Evolutionary conservation across 139 green algal species (phyloP).

Genomic region (Eudorina sp.): DNA sequence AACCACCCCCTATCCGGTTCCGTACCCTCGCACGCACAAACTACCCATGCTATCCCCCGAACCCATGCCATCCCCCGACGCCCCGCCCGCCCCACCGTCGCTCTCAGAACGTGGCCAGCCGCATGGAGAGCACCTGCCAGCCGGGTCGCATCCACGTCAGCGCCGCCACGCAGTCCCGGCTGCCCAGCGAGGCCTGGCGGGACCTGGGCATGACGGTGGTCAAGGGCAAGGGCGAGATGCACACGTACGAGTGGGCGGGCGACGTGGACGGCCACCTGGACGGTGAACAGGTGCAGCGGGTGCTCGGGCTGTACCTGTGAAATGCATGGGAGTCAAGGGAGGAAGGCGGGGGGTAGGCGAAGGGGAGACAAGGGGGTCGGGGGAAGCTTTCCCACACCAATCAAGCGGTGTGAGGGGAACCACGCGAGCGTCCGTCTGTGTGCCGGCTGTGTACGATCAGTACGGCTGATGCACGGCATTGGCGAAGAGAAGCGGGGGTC

Average conservation of each 20-base stretch:
- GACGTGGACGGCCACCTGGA: not conserved
- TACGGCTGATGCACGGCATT: too few species aligned
- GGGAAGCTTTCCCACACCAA: too few species aligned
- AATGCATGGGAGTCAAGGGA: too few species aligned
- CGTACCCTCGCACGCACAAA: not conserved
- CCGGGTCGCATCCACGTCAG: slow-evolving; percentile 64
- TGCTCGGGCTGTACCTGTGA: slow-evolving; percentile 36
- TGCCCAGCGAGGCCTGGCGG: slow-evolving; percentile 15
- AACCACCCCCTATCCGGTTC: not conserved
- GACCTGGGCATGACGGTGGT: slow-evolving; percentile 22
- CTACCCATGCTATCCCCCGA: too few species aligned
- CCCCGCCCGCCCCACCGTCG: not conserved
- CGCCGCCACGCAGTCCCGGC: not conserved
- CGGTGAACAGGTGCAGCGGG: not conserved
- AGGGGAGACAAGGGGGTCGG: not conserved
- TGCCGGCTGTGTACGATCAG: too few species aligned
- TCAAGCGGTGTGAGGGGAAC: too few species aligned
- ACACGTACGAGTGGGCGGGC: slow-evolving; percentile 31
- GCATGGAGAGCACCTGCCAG: slow-evolving; percentile 71
- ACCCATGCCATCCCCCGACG: not conserved
- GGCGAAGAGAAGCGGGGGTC: too few species aligned
- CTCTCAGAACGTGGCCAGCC: slow-evolving; percentile 60
- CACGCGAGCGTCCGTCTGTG: too few species aligned
- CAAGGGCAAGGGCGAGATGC: slow-evolving; percentile 44
- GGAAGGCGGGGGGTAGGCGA: not conserved